Conservation (phyloP, 768 basidiomycete species). For the Auricularia sp. region DNA sequence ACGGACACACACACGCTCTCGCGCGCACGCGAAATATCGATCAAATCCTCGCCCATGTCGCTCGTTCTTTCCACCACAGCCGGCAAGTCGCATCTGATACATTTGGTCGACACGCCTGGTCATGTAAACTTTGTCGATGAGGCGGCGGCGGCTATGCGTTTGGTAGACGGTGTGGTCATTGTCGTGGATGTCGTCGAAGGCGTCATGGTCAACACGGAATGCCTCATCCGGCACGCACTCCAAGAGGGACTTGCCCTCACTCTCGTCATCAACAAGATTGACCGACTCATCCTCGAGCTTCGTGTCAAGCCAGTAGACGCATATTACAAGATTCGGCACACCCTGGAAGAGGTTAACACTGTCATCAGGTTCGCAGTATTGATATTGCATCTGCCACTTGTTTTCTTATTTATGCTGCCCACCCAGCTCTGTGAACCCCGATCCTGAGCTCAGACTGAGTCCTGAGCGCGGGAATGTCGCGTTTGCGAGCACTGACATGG, state of each 20-base stretch:
- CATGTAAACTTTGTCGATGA: constrained; percentile 99
- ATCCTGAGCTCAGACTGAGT: constrained; percentile 79
- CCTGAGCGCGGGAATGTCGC: constrained; percentile 96
- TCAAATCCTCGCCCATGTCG: constrained; percentile 97
- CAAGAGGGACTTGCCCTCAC: constrained; percentile 86
- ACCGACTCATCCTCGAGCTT: constrained; percentile 91
- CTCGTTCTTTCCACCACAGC: constrained; percentile 72
- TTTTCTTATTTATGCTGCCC: background rate
- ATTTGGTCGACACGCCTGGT: constrained; percentile 94
- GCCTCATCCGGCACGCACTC: constrained; percentile 77
- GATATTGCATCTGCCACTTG: background rate
- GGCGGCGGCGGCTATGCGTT: constrained; percentile 75
- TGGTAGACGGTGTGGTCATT: constrained; percentile 83
- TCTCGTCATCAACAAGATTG: constrained; percentile 95
- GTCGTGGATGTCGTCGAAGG: constrained; percentile 99
- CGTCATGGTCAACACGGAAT: constrained; percentile 91
- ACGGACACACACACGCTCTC: constrained; percentile 93
- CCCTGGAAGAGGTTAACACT: constrained; percentile 95
- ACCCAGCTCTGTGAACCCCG: constrained; percentile 69
- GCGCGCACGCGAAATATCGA: constrained; percentile 80
- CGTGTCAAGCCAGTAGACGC: constrained; percentile 93
- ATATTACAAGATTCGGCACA: constrained; percentile 98
- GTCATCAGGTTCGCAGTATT: constrained; percentile 66
- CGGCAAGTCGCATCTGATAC: constrained; percentile 89
- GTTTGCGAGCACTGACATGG: constrained; percentile 95